Conservation (phyloP, 2,329 filamentous ascomycete species). For the Magnaporthiopsis incrustans region DNA sequence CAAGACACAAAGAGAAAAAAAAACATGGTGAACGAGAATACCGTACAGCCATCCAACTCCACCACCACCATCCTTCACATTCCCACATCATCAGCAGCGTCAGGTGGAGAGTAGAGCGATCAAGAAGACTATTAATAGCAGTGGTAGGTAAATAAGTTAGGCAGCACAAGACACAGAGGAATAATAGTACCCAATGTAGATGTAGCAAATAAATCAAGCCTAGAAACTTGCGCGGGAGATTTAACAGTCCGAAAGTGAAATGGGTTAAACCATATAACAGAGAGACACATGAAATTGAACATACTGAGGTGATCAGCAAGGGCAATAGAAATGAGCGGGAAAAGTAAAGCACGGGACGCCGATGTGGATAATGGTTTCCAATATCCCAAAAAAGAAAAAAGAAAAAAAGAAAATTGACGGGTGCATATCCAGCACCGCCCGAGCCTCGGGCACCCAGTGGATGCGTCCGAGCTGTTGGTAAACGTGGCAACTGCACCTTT, state of each 20-base stretch:
- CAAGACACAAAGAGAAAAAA: background rate
- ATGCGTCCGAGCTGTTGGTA: background rate
- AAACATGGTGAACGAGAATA: background rate
- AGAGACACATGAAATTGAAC: background rate
- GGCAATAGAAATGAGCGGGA: too few relatives aligned
- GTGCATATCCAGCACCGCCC: background rate
- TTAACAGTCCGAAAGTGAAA: background rate
- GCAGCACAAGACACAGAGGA: background rate
- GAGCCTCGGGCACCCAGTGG: background rate
- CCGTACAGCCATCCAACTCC: too few relatives aligned
- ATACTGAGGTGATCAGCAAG: too few relatives aligned
- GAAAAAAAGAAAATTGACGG: too few relatives aligned
- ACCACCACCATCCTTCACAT: background rate
- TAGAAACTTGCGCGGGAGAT: background rate
- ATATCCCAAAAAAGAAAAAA: background rate
- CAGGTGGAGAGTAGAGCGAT: background rate
- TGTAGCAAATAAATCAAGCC: background rate
- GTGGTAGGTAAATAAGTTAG: background rate
- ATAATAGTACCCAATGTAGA: background rate
- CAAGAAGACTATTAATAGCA: background rate
- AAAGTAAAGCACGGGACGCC: background rate
- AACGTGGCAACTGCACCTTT: background rate
- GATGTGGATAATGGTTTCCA: background rate
- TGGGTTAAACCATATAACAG: background rate
- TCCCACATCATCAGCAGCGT: background rate